These are phyloP conservation scores for Exophiala mesophila DNA, from an alignment of 2,329 filamentous ascomycete species.

Conservation along the genomic window DNA sequence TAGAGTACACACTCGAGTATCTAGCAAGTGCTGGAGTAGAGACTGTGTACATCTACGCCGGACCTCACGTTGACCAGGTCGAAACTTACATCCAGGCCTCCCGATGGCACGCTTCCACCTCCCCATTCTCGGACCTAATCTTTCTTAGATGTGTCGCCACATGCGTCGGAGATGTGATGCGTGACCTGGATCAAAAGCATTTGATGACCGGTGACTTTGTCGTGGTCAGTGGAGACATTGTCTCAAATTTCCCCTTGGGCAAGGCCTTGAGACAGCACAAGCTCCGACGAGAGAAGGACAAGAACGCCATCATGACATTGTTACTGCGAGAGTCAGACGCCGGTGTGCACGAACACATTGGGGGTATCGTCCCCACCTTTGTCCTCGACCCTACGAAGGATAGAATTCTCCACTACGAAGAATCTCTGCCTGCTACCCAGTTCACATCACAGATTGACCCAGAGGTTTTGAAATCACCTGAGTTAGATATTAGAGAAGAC, in stretches of 20 bases:
- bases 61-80: conserved; percentile 78
- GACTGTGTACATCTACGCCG: conserved; percentile 88
- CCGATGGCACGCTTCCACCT: conserved; percentile 66
- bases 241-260: conserved; percentile 85
- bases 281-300: conserved; percentile 73
- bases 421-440: conserved; percentile 51
- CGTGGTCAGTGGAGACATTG: conserved; percentile 84
- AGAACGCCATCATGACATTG: conserved; percentile 97
- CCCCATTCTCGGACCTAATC: conserved; percentile 74
- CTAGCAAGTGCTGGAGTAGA: conserved; percentile 92
- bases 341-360: conserved; percentile 70
- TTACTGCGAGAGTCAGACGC: conserved; percentile 73
- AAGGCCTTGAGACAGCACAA: conserved; percentile 72
- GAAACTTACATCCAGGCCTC: conserved; percentile 82
- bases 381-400: conserved; percentile 75
- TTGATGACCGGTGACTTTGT: conserved; percentile 88
- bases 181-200: conserved; percentile 81
- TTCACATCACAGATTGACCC: conserved; percentile 63
- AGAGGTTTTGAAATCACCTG: conserved; percentile 67
- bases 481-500: conserved; percentile 80
- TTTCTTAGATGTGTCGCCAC: conserved; percentile 82
- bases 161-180: conserved; percentile 89
- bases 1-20: conserved; percentile 97
- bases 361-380: conserved; percentile 74
- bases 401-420: conserved; percentile 89